A percentile compares a stretch with the other conserved stretches of the same genome.
phyloP scores from a whole-genome alignment of 768 basidiomycete species.

The Arthromyces matolae region DNA sequence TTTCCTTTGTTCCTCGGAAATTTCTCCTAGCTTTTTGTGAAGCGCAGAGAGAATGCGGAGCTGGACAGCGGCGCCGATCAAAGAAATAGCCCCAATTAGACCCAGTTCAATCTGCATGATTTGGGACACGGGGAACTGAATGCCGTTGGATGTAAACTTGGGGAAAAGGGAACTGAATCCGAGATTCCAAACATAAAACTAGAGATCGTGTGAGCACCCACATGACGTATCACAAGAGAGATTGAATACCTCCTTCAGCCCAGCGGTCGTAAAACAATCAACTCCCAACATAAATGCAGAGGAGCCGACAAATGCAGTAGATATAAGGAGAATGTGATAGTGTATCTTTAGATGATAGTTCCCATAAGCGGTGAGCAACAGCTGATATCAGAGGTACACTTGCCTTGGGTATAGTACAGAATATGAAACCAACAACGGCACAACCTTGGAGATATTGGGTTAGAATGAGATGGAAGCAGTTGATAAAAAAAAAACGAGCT shows the following conservation, averaged over 20 bases:
- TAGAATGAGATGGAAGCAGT: slow-evolving; percentile 10
- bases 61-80: slow-evolving; percentile 90
- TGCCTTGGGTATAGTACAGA: slow-evolving; percentile 79
- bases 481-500: slow-evolving; percentile 16
- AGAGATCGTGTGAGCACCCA: neutral
- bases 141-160: slow-evolving; percentile 62
- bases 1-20: slow-evolving; percentile 67
- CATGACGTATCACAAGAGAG: neutral
- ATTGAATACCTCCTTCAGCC: slow-evolving; percentile 79
- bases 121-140: slow-evolving; percentile 80
- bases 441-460: slow-evolving; percentile 45
- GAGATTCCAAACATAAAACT: slow-evolving; percentile 97
- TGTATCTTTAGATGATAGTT: slow-evolving; percentile 48
- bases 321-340: slow-evolving; percentile 80
- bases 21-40: slow-evolving; percentile 74
- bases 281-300: slow-evolving; percentile 89
- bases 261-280: slow-evolving; percentile 89
- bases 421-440: slow-evolving; percentile 73
- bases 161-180: slow-evolving; percentile 82
- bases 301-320: slow-evolving; percentile 88
- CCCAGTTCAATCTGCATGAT: slow-evolving; percentile 94
- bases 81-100: slow-evolving; percentile 73
- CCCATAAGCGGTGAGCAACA: slow-evolving; percentile 3
- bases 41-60: slow-evolving; percentile 81
- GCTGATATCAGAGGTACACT: slow-evolving; percentile 10